Base-by-base conservation (phyloP, 106 monocot species). In the Apostasia shenzhenica region DNA sequence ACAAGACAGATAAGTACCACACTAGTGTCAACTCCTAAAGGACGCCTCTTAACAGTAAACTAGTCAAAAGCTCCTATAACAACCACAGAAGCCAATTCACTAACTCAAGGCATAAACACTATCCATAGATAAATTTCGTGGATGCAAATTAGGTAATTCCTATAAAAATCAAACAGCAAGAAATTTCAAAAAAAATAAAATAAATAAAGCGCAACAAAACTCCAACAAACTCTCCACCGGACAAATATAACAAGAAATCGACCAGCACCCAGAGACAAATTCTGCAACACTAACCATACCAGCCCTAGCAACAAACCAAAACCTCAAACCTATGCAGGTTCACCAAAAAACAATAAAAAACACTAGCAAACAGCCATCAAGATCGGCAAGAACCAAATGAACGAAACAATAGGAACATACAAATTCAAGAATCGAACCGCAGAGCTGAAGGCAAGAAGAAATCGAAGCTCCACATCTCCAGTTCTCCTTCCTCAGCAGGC, bases 281-380 rank as follows among this genome's bases (percentile, higher is more conserved):
- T 38, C 43, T 13, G 3, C 62, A 65, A 62, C 8, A 43, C 9
- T 41, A 59, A 40, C 40, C 39, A 4, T 41, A 45, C 12, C 38
- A 62, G 45, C 62, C 62, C 62, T 62, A 62, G 62, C 43, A 45
- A 45, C n/a, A 62, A 2, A 62, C 62, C 44, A 44, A 62, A 62
- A 43, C 44, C 48, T 65, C 65, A n/a, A 44, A 43, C 13, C 14
- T 43, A 65, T 65, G 6, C 48, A 37, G 48, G 1, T 43, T 47
- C 14, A 65, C 62, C 7, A 43, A 8, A 49, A 48, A 65, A 41
- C 14, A 65, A 3, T 65, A 14, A 47, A 37, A 0, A 48, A 37
- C 43, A 12, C 44, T 48, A 1, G 12, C 45, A 63, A 63, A n/a
- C 7, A 44, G 4, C 45, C 37, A 4, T 46, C 65, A 65, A 48